Conservation (phyloP, 1,139 yeast species). For the Yamadazyma buinensis region DNA sequence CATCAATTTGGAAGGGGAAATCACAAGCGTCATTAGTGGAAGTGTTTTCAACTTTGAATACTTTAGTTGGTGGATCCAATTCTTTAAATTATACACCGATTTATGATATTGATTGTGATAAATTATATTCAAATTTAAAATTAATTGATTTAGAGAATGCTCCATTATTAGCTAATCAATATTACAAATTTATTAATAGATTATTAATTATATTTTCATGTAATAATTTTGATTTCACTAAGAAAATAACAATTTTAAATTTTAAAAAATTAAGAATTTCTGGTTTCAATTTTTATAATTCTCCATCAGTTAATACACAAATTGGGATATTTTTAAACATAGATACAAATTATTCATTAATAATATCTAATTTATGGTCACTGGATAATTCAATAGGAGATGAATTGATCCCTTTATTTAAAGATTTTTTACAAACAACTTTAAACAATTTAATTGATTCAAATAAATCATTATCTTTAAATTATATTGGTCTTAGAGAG, state of each 20-base stretch:
- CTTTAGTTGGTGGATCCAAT: conserved; percentile 2
- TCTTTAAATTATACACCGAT: conserved; percentile 4
- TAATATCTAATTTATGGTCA: background rate
- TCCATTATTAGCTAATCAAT: conserved; percentile 1
- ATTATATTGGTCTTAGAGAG: background rate
- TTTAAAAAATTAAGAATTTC: conserved; percentile 5
- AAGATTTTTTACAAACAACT: background rate
- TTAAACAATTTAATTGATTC: background rate
- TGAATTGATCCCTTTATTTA: no score
- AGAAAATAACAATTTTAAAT: conserved; percentile 6
- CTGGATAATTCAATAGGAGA: no score
- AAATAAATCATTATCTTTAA: background rate
- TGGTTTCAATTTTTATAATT: conserved; percentile 8
- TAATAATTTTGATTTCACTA: conserved; percentile 5
- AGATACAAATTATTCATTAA: conserved; percentile 8
- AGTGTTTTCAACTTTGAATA: conserved; percentile 1
- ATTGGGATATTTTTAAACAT: conserved; percentile 11
- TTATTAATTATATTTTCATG: conserved; percentile 8
- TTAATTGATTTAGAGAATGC: background rate
- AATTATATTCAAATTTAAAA: background rate
- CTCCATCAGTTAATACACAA: conserved; percentile 7
- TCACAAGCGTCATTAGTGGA: conserved; percentile 1
- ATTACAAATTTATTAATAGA: conserved; percentile 8
- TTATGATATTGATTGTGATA: conserved; percentile 1
- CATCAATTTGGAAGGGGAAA: background rate